Conservation (phyloP, 2,329 filamentous ascomycete species). For the Akanthomyces muscarius region DNA sequence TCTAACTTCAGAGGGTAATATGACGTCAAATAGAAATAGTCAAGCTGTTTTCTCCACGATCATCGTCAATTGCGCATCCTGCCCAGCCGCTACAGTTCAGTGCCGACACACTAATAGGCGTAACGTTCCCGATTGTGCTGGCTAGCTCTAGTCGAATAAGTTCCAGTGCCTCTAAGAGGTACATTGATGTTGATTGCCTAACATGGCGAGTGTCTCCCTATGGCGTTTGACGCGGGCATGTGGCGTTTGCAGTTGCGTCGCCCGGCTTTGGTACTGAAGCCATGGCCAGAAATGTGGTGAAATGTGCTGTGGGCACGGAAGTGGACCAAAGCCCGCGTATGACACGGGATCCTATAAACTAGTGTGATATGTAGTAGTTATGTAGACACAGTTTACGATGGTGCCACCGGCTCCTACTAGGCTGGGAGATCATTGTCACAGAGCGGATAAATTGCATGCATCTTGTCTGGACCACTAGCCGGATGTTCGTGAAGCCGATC, state of each 20-base stretch:
- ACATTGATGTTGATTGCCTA: not conserved
- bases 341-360: not conserved
- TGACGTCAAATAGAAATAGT: not conserved
- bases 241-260: not conserved
- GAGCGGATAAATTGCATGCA: too few relatives aligned
- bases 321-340: not conserved
- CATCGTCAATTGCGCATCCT: not conserved
- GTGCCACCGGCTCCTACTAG: too few relatives aligned
- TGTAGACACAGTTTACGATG: not conserved
- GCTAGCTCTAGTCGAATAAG: not conserved
- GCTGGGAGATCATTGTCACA: too few relatives aligned
- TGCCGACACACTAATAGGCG: not conserved
- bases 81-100: not conserved
- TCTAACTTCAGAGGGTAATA: not conserved
- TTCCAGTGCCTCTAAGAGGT: not conserved
- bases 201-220: not conserved
- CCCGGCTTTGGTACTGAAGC: too few relatives aligned
- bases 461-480: too few relatives aligned
- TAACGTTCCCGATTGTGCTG: not conserved
- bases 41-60: not conserved
- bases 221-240: not conserved
- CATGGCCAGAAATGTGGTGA: not conserved
- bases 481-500: too few relatives aligned
- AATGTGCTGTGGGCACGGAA: not conserved
- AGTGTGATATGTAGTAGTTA: not conserved